These are phyloP conservation scores for Alternaria panax DNA, from an alignment of 2,329 filamentous ascomycete genomes.

Conservation along the genomic window DNA sequence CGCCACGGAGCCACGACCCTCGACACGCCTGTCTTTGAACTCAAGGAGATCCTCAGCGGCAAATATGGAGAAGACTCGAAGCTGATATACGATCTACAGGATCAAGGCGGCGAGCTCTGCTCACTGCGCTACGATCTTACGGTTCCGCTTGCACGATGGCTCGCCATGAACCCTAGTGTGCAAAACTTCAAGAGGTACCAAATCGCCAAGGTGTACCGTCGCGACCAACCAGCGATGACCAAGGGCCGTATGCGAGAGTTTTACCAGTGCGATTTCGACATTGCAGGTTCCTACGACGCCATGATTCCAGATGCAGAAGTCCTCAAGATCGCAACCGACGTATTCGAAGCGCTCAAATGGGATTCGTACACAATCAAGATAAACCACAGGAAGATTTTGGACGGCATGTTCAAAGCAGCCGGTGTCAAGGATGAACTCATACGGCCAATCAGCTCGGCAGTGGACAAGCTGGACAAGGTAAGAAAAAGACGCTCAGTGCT, in stretches of 20 bases:
- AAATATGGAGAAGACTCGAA: slow-evolving; percentile 95
- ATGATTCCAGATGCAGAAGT: slow-evolving; percentile 96
- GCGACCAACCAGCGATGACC: slow-evolving; percentile 79
- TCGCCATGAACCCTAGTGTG: slow-evolving; percentile 86
- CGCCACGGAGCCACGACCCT: slow-evolving; percentile 49
- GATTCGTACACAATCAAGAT: slow-evolving; percentile 85
- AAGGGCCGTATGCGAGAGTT: slow-evolving; percentile 96
- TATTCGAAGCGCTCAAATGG: slow-evolving; percentile 83
- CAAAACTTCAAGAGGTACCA: slow-evolving; percentile 92
- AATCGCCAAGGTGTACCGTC: slow-evolving; percentile 88
- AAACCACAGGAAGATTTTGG: slow-evolving; percentile 93
- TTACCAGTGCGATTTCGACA: slow-evolving; percentile 97
- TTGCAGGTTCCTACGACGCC: slow-evolving; percentile 81
- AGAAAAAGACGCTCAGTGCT: not conserved
- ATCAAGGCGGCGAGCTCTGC: slow-evolving; percentile 86
- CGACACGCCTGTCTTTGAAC: slow-evolving; percentile 77
- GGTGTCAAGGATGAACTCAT: slow-evolving; percentile 89
- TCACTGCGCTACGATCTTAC: slow-evolving; percentile 88
- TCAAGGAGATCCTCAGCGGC: slow-evolving; percentile 83
- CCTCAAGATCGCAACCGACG: slow-evolving; percentile 81
- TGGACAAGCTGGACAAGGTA: slow-evolving; percentile 94
- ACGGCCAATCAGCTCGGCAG: slow-evolving; percentile 86
- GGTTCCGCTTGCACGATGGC: slow-evolving; percentile 88
- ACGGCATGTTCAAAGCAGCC: slow-evolving; percentile 89
- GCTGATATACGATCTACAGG: slow-evolving; percentile 87